Percentiles rank a stretch among this genome's conserved stretches.
Conservation (phyloP, 768 basidiomycete genomes). For the Nidularia pulvinata region DNA sequence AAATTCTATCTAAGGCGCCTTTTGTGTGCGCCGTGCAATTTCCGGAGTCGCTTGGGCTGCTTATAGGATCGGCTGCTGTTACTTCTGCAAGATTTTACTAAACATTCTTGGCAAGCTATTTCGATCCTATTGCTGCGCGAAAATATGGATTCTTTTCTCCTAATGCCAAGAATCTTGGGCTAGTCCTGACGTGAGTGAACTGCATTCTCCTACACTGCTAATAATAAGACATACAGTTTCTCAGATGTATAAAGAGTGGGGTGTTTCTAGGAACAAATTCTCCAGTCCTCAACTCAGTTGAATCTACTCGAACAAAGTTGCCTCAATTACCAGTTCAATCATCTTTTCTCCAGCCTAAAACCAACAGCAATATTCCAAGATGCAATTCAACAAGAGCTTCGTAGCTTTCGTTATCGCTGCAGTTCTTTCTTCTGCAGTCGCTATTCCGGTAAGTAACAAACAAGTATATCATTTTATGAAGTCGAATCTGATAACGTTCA, state of each 20-base stretch:
- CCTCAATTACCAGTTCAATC: background rate
- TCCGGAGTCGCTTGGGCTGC: too few species aligned
- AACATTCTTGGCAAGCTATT: conserved; percentile 14
- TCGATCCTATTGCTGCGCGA: conserved; percentile 6
- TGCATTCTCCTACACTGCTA: conserved; percentile 1
- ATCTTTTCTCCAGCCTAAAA: conserved; percentile 3
- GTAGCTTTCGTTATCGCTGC: conserved; percentile 27
- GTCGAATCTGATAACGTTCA: background rate
- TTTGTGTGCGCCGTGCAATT: too few species aligned
- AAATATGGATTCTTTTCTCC: background rate
- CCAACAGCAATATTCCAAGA: conserved; percentile 7
- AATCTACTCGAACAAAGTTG: background rate
- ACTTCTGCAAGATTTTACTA: background rate
- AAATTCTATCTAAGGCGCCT: too few species aligned
- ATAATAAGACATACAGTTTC: conserved; percentile 1
- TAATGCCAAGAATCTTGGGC: conserved; percentile 11
- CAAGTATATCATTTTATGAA: too few species aligned
- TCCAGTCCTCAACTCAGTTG: conserved; percentile 6
- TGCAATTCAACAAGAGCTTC: conserved; percentile 34
- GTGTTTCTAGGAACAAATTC: background rate
- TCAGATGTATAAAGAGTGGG: conserved; percentile 10
- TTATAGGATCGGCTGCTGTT: too few species aligned
- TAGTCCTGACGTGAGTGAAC: conserved; percentile 2
- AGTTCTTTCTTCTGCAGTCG: conserved; percentile 21
- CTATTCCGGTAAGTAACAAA: conserved; percentile 20